Evolutionary conservation across 1,139 yeast species (phyloP), one percentile per base, ranked within the genome.

Genomic region (Blastobotrys arbuscula): DNA sequence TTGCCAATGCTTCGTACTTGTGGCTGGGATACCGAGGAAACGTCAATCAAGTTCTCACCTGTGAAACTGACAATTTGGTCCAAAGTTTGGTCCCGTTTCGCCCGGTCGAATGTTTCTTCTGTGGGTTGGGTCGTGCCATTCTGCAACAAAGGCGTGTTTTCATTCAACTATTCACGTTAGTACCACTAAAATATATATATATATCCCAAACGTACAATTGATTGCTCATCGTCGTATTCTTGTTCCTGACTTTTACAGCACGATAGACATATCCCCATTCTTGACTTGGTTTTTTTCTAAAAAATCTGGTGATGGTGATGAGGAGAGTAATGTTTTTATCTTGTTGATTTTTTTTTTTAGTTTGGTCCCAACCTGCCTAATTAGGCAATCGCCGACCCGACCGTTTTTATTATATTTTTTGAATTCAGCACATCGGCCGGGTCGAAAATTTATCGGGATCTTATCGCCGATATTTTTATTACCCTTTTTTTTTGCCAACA

Each of bases 261-360:
- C 12, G 62, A 59, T 24, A 44, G 35, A 42, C 62, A 59, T n/a
- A 55, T 52, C 15, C 62, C 62, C 62, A 59, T 59, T 30, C 16
- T 47, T 18, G 15, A 28, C 15, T 23, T 19, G 19, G 21, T 7
- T 33, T n/a, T n/a, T n/a, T n/a, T n/a, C n/a, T n/a, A n/a, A n/a
- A n/a, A n/a, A n/a, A n/a, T n/a, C n/a, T n/a, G n/a, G n/a, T n/a
- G n/a, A n/a, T n/a, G n/a, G n/a, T n/a, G n/a, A n/a, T n/a, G n/a
- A n/a, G n/a, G n/a, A n/a, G n/a, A n/a, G n/a, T n/a, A n/a, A n/a
- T n/a, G n/a, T n/a, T n/a, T n/a, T n/a, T n/a, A n/a, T n/a, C n/a
- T n/a, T n/a, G n/a, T n/a, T n/a, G n/a, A n/a, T n/a, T n/a, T n/a
- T n/a, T n/a, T n/a, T n/a, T n/a, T n/a, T n/a, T n/a, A n/a, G n/a